These are phyloP conservation scores for thale cress (Arabidopsis thaliana) DNA, from an alignment of 345 rosid genomes.

Conservation along the genomic window DNA sequence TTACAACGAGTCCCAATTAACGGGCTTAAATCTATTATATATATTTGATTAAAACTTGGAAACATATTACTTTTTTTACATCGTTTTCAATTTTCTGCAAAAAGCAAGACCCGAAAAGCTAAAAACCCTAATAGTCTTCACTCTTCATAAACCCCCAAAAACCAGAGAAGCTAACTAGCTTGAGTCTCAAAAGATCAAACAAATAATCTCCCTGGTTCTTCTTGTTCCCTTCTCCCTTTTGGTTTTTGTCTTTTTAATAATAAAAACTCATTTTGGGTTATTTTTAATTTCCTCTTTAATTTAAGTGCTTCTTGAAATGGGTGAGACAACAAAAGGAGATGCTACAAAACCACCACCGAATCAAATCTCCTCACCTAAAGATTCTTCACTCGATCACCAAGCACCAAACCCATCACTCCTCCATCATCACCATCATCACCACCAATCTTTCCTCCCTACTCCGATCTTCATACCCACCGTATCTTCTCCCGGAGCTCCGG, in stretches of 20 bases:
- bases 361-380: slow-evolving; percentile 61
- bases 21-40: neutral
- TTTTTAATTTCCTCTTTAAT: slow-evolving; percentile 35
- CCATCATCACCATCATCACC: slow-evolving; percentile 52
- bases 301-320: slow-evolving; percentile 54
- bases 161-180: slow-evolving; percentile 37
- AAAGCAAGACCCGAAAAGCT: slow-evolving; percentile 31
- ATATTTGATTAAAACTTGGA: neutral
- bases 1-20: neutral
- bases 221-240: slow-evolving; percentile 22
- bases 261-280: slow-evolving; percentile 36
- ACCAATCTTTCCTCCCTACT: slow-evolving; percentile 58
- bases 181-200: slow-evolving; percentile 31
- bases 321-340: slow-evolving; percentile 56
- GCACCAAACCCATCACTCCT: slow-evolving; percentile 49
- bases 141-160: slow-evolving; percentile 48
- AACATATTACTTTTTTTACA: neutral
- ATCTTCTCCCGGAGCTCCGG: slow-evolving; percentile 52
- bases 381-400: slow-evolving; percentile 48
- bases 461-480: slow-evolving; percentile 63
- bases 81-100: slow-evolving; percentile 32
- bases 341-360: slow-evolving; percentile 46
- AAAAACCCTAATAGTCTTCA: slow-evolving; percentile 46
- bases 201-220: slow-evolving; percentile 30
- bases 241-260: slow-evolving; percentile 1